These are phyloP conservation scores for Curvularia sp. DNA, from an alignment of 2,329 filamentous ascomycete species.

Conservation along the genomic window DNA sequence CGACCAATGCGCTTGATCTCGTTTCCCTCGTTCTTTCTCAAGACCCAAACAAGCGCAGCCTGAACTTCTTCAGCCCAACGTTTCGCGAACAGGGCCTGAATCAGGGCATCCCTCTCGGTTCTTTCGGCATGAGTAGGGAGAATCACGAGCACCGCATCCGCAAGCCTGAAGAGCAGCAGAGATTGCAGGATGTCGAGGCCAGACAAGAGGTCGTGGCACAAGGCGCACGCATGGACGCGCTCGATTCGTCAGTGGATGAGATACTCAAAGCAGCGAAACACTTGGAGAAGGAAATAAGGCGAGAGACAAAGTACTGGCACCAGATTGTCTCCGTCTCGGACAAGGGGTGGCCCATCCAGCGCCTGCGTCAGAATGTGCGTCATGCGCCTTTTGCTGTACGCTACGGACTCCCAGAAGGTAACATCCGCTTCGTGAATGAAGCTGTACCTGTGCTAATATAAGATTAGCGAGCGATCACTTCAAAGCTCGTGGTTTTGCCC, in stretches of 20 bases:
- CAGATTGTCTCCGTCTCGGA: slow-evolving; percentile 82
- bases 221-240: slow-evolving; percentile 80
- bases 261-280: slow-evolving; percentile 75
- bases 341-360: slow-evolving; percentile 79
- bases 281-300: slow-evolving; percentile 76
- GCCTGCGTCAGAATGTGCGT: slow-evolving; percentile 56
- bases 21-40: slow-evolving; percentile 43
- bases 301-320: slow-evolving; percentile 88
- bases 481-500: slow-evolving; percentile 77
- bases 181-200: slow-evolving; percentile 45
- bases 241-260: slow-evolving; percentile 76
- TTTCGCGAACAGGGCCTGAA: slow-evolving; percentile 36
- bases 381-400: slow-evolving; percentile 83
- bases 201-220: slow-evolving; percentile 60
- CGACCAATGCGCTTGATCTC: slow-evolving; percentile 45
- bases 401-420: slow-evolving; percentile 85
- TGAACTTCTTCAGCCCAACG: slow-evolving; percentile 38
- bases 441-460: slow-evolving; percentile 15
- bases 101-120: slow-evolving; percentile 48
- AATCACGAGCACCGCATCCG: slow-evolving; percentile 29
- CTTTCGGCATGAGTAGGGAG: slow-evolving; percentile 40
- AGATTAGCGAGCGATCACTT: slow-evolving; percentile 62
- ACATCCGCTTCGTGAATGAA: slow-evolving; percentile 18
- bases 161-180: slow-evolving; percentile 27
- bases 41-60: slow-evolving; percentile 37